phyloP scores from a whole-genome alignment of 148 eudicot genomes.

The Chenopodium suecicum region DNA sequence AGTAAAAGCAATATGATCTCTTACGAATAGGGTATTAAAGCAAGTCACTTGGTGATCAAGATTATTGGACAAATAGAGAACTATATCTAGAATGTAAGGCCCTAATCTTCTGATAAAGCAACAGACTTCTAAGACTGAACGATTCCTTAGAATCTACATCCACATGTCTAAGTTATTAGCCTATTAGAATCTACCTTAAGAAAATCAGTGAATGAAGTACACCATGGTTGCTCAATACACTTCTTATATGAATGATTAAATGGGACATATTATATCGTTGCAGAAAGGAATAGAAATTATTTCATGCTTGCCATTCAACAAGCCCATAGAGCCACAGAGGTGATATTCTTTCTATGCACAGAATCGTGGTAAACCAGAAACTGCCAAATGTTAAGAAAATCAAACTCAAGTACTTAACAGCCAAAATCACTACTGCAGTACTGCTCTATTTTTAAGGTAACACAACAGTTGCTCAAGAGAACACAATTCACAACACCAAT shows the following conservation, averaged over 20 bases:
- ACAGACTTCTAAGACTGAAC: neutral
- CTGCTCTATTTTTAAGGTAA: neutral
- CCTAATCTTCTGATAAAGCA: neutral
- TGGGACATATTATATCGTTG: too few species aligned
- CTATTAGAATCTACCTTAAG: neutral
- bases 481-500: neutral
- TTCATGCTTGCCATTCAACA: too few species aligned
- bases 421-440: neutral
- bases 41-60: neutral
- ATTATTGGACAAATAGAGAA: neutral
- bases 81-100: neutral
- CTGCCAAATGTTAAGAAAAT: neutral
- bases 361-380: neutral
- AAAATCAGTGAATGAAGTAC: neutral
- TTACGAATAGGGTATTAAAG: neutral
- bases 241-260: neutral
- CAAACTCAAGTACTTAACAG: neutral
- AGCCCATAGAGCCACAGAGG: too few species aligned
- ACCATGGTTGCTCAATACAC: neutral
- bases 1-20: neutral
- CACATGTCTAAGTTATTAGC: neutral
- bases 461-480: neutral
- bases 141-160: neutral
- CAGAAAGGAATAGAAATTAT: too few species aligned
- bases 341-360: too few species aligned